Conservation (phyloP, 805 yeast genomes). For the Millerozyma miso region DNA sequence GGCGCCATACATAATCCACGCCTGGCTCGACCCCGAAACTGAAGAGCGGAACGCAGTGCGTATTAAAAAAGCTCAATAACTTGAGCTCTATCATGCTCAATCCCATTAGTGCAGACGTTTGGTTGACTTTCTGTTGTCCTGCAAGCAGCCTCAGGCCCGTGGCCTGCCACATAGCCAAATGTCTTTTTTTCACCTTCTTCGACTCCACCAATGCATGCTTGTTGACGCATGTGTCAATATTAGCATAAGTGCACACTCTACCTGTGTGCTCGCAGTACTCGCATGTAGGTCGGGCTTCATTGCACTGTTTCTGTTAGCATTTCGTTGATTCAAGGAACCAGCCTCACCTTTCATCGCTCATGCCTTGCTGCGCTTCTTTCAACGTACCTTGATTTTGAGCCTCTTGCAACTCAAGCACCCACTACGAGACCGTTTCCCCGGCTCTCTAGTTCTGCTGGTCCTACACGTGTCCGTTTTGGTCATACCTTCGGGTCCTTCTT, state of each 20-base stretch:
- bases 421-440: slow-evolving; percentile 4
- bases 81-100: slow-evolving; percentile 21
- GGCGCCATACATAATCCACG: slow-evolving; percentile 22
- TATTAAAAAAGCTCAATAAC: slow-evolving; percentile 24
- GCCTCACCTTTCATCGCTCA: background rate
- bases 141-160: background rate
- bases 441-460: too few relatives aligned
- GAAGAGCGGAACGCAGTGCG: slow-evolving; percentile 23
- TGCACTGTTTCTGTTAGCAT: slow-evolving; percentile 11
- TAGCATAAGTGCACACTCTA: slow-evolving; percentile 17
- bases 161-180: background rate
- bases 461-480: too few relatives aligned
- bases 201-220: background rate
- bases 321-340: background rate
- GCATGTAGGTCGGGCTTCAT: slow-evolving; percentile 21
- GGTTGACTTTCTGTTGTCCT: background rate
- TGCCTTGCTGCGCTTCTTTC: too few relatives aligned
- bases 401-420: slow-evolving; percentile 10
- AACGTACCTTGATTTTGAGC: slow-evolving; percentile 11
- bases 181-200: background rate
- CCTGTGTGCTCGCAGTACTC: slow-evolving; percentile 24
- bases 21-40: slow-evolving; percentile 18
- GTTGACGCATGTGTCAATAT: background rate
- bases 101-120: slow-evolving; percentile 2
- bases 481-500: too few relatives aligned